phyloP scores from a whole-genome alignment of 139 green algal genomes.

The Chlorella sp. region DNA sequence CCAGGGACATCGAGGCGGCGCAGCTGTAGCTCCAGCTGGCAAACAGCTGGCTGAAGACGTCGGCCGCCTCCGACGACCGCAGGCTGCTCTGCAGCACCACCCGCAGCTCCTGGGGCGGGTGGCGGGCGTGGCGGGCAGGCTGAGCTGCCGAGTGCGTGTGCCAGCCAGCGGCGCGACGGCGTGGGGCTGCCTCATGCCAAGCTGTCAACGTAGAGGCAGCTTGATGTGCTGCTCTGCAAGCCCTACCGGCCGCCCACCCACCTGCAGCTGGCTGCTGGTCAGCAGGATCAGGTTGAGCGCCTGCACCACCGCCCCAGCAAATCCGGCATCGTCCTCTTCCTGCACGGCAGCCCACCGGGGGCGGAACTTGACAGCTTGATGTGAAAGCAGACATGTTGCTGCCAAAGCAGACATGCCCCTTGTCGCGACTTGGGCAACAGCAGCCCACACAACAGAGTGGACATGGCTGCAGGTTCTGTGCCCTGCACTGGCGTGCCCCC shows the following conservation, averaged over 20 bases:
- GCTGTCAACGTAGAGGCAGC: too few species aligned
- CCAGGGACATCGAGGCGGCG: slow-evolving; percentile 84
- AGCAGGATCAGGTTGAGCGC: slow-evolving; percentile 94
- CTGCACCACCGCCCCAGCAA: slow-evolving; percentile 84
- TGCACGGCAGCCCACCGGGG: neutral
- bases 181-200: too few species aligned
- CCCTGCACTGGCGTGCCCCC: too few species aligned
- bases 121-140: neutral
- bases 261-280: slow-evolving; percentile 57
- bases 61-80: slow-evolving; percentile 39
- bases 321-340: slow-evolving; percentile 78
- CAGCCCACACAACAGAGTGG: too few species aligned
- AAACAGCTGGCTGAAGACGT: slow-evolving; percentile 83
- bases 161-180: too few species aligned
- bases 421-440: neutral
- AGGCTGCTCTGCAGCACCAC: slow-evolving; percentile 25
- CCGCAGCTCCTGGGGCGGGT: slow-evolving; percentile 36
- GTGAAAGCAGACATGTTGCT: too few species aligned
- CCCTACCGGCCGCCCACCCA: neutral
- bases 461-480: too few species aligned
- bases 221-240: too few species aligned
- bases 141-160: too few species aligned
- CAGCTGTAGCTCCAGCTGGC: slow-evolving; percentile 81
- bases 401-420: neutral
- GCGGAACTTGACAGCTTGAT: too few species aligned